A percentile compares a stretch with the other conserved stretches of the same genome.
These are phyloP conservation scores for Raffaelea albimanens DNA, from an alignment of 2,329 filamentous ascomycete species.

Conservation along the genomic window DNA sequence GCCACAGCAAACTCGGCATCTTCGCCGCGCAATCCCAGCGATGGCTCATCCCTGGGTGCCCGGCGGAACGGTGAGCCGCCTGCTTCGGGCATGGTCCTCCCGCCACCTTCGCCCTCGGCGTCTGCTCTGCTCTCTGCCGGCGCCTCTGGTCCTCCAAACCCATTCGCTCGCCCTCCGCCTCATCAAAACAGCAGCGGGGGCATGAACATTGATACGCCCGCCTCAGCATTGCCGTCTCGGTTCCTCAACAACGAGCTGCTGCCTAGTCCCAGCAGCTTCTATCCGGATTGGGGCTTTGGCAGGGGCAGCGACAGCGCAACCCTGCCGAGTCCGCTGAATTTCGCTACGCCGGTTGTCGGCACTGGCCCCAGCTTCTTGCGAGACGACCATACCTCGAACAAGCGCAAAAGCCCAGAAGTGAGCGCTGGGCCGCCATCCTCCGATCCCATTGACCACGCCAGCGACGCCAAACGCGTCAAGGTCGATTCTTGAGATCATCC, in stretches of 20 bases:
- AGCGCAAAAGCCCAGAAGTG: conserved; percentile 49
- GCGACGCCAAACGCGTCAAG: conserved; percentile 44
- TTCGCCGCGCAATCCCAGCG: conserved; percentile 44
- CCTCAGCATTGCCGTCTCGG: conserved; percentile 85
- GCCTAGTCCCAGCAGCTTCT: conserved; percentile 86
- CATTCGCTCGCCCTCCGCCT: conserved; percentile 80
- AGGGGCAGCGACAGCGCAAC: conserved; percentile 66
- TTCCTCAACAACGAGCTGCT: conserved; percentile 84
- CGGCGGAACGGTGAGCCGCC: conserved; percentile 23
- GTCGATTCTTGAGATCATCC: conserved; percentile 30
- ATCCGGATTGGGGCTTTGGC: conserved; percentile 78
- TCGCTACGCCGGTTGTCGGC: conserved; percentile 68
- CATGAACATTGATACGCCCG: conserved; percentile 67
- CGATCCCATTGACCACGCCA: conserved; percentile 30
- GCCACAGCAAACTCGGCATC: conserved; percentile 64
- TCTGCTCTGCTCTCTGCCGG: conserved; percentile 81
- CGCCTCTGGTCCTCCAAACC: conserved; percentile 86
- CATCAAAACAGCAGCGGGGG: conserved; percentile 40
- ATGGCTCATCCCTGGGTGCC: conserved; percentile 45
- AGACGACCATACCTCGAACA: conserved; percentile 38
- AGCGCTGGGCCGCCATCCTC: conserved; percentile 27
- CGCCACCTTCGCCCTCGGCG: conserved; percentile 85
- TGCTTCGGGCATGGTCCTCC: conserved; percentile 61
- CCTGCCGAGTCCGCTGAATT: conserved; percentile 83
- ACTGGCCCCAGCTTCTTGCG: conserved; percentile 54